Percentiles rank a stretch among this genome's conserved stretches.
These are phyloP conservation scores for Penicillium sp. DNA, from an alignment of 2,329 filamentous ascomycete genomes.

Conservation along the genomic window DNA sequence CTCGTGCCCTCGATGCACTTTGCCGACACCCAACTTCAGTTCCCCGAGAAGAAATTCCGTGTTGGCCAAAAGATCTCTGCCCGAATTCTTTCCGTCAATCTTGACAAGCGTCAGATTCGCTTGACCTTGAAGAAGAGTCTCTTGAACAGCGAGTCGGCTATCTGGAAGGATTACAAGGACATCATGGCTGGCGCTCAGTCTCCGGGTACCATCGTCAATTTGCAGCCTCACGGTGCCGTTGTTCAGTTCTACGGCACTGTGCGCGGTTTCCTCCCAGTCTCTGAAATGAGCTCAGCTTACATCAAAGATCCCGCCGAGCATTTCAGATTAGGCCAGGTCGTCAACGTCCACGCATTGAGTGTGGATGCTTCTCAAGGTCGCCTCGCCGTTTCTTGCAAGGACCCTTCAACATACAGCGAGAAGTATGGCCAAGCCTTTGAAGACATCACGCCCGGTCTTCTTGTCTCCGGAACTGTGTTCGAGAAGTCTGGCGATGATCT, in stretches of 20 bases:
- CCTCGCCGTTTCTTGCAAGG: conserved; percentile 88
- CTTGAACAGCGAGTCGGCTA: conserved; percentile 77
- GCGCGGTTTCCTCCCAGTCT: conserved; percentile 80
- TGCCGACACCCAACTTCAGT: conserved; percentile 77
- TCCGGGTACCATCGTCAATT: conserved; percentile 78
- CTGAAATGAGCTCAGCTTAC: conserved; percentile 96
- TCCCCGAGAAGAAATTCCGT: conserved; percentile 94
- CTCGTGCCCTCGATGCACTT: conserved; percentile 83
- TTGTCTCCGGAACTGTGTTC: conserved; percentile 73
- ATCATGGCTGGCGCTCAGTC: conserved; percentile 69
- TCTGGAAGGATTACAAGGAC: conserved; percentile 71
- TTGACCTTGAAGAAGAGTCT: conserved; percentile 92
- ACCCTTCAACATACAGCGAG: conserved; percentile 70
- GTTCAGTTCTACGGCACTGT: conserved; percentile 87
- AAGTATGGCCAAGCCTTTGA: conserved; percentile 69
- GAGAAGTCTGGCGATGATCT: conserved; percentile 73
- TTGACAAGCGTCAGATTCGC: conserved; percentile 68
- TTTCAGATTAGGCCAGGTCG: conserved; percentile 83
- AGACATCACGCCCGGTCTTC: conserved; percentile 63
- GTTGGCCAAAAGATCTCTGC: conserved; percentile 80
- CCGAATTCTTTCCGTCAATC: conserved; percentile 73
- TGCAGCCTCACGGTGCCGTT: conserved; percentile 71
- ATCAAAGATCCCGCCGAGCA: conserved; percentile 85
- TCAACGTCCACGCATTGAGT: conserved; percentile 80
- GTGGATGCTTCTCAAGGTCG: conserved; percentile 65